Evolutionary conservation across 768 basidiomycete genomes (phyloP), one percentile per base, ranked within the genome.

Genomic region (Lactifluus hygrophoroides): DNA sequence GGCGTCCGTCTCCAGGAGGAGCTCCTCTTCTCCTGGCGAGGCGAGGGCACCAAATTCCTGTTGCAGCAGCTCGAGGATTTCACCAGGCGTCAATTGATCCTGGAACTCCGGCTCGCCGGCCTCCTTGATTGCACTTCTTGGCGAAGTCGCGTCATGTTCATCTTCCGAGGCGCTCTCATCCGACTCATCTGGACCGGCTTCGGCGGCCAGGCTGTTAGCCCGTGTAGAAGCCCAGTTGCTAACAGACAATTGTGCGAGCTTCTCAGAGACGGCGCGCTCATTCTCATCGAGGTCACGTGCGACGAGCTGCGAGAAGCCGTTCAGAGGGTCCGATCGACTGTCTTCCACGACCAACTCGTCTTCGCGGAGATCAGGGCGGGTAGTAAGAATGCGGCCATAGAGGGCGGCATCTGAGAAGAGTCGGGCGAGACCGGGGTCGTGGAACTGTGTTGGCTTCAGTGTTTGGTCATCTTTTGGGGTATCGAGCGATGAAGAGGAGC

Each of bases 41-140:
- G 76, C 73, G 30, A 85, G 69, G 10, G 75, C 65, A 0, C 85
- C 85, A 64, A 84, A 85, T 61, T 85, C 83, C 38, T 80, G 70
- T 1, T 73, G 68, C 19, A 87, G 74, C 8, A 84, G 72, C 19
- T 69, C 66, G 5, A 85, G 66, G 49, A 83, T 74, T 56, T 82
- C 74, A 8, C 71, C 68, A 2, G 80, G 75, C 17, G 77, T 69
- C 27, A 78, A 67, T 35, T 69, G 66, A 70, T 72, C 58, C 11
- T 57, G 51, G 49, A 55, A 17, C 11, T 51, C 52, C 13, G 58
- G 48, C 14, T 46, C 57, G 0, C 3, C 48, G 1, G 34, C 32
- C 8, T 44, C 45, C 9, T 46, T 30, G 34, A 49, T 10, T 8
- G 8, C 35, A 25, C 21, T 40, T 19, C 43, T 32, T 21, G 65